Evolutionary conservation across 768 basidiomycete genomes (phyloP).

Genomic region (Austroboletus eburneus): DNA sequence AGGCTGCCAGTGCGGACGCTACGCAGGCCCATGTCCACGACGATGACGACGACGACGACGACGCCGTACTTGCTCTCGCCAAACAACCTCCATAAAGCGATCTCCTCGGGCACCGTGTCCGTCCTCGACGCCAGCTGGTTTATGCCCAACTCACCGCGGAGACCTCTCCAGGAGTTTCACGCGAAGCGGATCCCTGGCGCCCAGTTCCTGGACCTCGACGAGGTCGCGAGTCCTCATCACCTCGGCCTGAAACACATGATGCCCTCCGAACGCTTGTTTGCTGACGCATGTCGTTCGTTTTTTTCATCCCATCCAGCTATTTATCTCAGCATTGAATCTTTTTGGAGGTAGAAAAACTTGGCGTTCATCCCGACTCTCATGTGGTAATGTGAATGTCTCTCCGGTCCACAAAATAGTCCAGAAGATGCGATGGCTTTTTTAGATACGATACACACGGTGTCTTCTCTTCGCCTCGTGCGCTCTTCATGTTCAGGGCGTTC

Average conservation of each 20-base stretch:
- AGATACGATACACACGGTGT: conserved; percentile 90
- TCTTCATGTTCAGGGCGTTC: conserved; percentile 93
- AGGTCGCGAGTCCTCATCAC: conserved; percentile 67
- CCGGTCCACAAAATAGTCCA: not conserved
- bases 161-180: conserved; percentile 64
- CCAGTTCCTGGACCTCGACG: conserved; percentile 75
- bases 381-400: conserved; percentile 66
- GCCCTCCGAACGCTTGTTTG: conserved; percentile 68
- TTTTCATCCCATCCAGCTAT: conserved; percentile 1
- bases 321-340: conserved; percentile 6
- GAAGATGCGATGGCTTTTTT: conserved; percentile 11
- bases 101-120: conserved; percentile 29
- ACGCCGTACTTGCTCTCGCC: conserved; percentile 55
- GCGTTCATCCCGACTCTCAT: conserved; percentile 68
- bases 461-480: conserved; percentile 88
- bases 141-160: conserved; percentile 84
- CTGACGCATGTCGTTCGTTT: conserved; percentile 70
- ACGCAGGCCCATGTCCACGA: conserved; percentile 37
- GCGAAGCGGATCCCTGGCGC: conserved; percentile 66
- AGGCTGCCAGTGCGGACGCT: no score
- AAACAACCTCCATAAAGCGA: conserved; percentile 37
- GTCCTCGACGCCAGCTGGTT: conserved; percentile 85
- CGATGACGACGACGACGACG: conserved; percentile 28
- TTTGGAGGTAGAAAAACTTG: conserved; percentile 54
- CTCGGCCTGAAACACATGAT: conserved; percentile 94